Base-by-base conservation (phyloP, 805 yeast species). In the Candida nanaspora region DNA sequence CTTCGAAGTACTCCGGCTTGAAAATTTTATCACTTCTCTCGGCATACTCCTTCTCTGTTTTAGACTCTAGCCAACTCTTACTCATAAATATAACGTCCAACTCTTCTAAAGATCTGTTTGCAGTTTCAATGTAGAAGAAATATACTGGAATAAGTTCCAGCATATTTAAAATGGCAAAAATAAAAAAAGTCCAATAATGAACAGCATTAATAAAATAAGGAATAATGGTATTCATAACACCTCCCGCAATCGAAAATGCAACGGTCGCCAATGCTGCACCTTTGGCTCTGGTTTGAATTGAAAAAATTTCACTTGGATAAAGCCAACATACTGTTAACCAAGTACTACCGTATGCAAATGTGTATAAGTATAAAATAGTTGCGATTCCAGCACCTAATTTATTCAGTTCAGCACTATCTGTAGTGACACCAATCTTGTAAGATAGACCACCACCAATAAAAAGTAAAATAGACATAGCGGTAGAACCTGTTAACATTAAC, bases 21-120 rank as follows among this genome's bases (percentile, higher is more conserved):
- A 23, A 23, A 30, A n/a, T 6, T 30, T 11, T 3, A 15, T 30
- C 20, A 11, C 33, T 39, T 15, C 21, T 39, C 18, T 18, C 9
- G 32, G 21, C 22, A 30, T 22, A 41, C 15, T 41, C 44, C 23
- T 25, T 37, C 20, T 41, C 84, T 25, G 78, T 80, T 63, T 77
- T 72, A 75, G 72, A 78, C 34, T 80, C 74, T 50, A 63, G 69
- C 45, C 78, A 83, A 37, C 62, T 68, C 23, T 30, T 47, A 9
- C 78, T 72, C 62, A 70, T 71, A 41, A 53, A 72, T 41, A 78
- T 73, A 51, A 76, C 72, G 53, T 78, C 84, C 55, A 79, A 69
- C 51, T 76, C 80, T 59, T 78, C 83, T 59, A 78, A 68, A 42
- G 79, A 65, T 55, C 68, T 67, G 19, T 80, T 81, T 47, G 68